These are phyloP conservation scores for Beauveria rudraprayagi DNA, from an alignment of 2,329 filamentous ascomycete species.

Conservation along the genomic window DNA sequence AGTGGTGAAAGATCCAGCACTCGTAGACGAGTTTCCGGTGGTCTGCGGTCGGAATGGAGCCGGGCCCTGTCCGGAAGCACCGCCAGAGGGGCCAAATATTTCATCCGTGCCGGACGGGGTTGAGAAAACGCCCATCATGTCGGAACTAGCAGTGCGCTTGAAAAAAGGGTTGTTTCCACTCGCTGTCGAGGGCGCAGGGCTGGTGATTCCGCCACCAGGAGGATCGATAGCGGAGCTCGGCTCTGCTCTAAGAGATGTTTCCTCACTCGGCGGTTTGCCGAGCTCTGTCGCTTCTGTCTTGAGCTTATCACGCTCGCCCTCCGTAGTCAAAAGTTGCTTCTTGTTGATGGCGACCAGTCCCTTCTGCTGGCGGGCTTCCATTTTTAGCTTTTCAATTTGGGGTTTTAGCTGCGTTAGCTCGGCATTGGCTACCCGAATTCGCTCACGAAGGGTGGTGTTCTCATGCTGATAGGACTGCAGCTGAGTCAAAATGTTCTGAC, in stretches of 20 bases:
- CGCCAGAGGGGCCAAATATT: conserved; percentile 62
- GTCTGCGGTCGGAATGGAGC: conserved; percentile 42
- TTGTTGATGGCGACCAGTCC: conserved; percentile 96
- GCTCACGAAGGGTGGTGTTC: conserved; percentile 77
- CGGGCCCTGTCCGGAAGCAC: conserved; percentile 31
- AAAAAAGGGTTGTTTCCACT: conserved; percentile 96
- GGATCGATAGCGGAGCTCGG: conserved; percentile 40
- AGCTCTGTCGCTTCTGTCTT: conserved; percentile 69
- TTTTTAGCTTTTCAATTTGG: conserved; percentile 85
- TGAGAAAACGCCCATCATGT: conserved; percentile 48
- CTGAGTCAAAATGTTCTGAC: conserved; percentile 64
- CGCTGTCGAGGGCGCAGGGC: conserved; percentile 58
- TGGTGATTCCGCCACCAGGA: conserved; percentile 46
- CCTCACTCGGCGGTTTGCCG: conserved; percentile 54
- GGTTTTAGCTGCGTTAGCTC: conserved; percentile 81
- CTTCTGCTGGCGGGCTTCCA: conserved; percentile 89
- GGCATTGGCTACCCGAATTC: conserved; percentile 72
- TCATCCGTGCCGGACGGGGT: conserved; percentile 55
- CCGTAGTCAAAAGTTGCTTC: conserved; percentile 87
- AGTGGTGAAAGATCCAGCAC: conserved; percentile 43
- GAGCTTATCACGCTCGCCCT: conserved; percentile 80
- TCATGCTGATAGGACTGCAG: conserved; percentile 85
- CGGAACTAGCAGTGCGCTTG: conserved; percentile 56
- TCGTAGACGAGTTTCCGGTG: conserved; percentile 48
- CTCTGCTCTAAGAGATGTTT: conserved; percentile 44